Evolutionary conservation across 2,329 filamentous ascomycete genomes (phyloP), one percentile per base, ranked within the genome.

Genomic region (Fusarium vanettenii): DNA sequence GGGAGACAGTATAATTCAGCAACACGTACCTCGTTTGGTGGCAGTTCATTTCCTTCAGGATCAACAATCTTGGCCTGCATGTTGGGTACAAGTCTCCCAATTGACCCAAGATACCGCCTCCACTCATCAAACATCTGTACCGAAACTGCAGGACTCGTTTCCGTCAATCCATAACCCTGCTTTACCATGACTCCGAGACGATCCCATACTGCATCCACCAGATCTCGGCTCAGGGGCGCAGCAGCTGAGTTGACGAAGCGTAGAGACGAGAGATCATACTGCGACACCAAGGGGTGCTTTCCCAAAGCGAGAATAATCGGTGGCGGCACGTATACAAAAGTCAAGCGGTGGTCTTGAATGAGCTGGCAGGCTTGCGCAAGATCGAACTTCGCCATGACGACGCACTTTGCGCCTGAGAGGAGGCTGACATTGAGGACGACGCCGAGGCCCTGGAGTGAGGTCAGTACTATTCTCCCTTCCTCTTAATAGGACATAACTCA

Each of bases 151-250:
- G 95, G 95, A 29, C 92, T 92, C 16, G 95, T 97, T 85, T 98
- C 96, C 6, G 92, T 95, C 6, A 98, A 88, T 0, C 96, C 96
- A 80, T 98, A 98, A 20, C 94, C 95, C 84, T 98, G 96, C 86
- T 98, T 98, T 70, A 98, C 91, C 3, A 92, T 92, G 22, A 97
- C 87, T 61, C 91, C 91, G 68, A 97, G 90, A 9, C 95, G 90
- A 22, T 89, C 83, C 86, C 94, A 94, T 4, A 97, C 90, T 10
- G 91, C 89, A 65, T 95, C 90, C 1, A 96, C 93, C 3, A 98
- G 89, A 72, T 98, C 95, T 35, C 87, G 86, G 0, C 94, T 96
- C 45, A 98, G 86, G 0, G 96, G 96, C 1, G 96, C 95, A 0
- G 95, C 96, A 27, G 94, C 96, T 1, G 91, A 95, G 83, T 95